These are phyloP conservation scores for Tuber melanosporum DNA, from an alignment of 495 filamentous ascomycete genomes.

Conservation along the genomic window DNA sequence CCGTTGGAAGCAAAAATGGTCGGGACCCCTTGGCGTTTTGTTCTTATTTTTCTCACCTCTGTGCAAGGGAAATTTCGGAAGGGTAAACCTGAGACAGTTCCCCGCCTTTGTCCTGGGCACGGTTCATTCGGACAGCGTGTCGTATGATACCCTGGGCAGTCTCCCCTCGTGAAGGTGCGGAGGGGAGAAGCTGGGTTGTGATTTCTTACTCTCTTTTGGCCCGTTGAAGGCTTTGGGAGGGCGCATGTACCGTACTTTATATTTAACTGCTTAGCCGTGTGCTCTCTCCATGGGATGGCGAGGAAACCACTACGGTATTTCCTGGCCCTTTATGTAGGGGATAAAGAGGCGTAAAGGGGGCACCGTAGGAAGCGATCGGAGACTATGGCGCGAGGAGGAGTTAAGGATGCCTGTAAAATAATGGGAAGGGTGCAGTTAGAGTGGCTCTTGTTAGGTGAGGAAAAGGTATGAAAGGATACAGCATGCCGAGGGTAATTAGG, in stretches of 20 bases:
- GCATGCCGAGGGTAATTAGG: not conserved
- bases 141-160: not conserved
- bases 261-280: constrained; percentile 2
- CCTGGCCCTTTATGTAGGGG: not conserved
- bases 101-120: not conserved
- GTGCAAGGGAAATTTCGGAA: not conserved
- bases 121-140: not conserved
- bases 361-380: not conserved
- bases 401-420: not conserved
- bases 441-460: not conserved
- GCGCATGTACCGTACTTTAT: not conserved
- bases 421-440: not conserved
- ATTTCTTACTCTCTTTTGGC: not conserved
- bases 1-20: not conserved
- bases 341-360: not conserved
- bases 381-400: not conserved
- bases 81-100: not conserved
- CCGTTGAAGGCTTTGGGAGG: not conserved
- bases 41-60: not conserved
- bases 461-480: not conserved
- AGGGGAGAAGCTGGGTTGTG: not conserved
- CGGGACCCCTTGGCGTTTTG: not conserved
- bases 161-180: not conserved
- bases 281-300: not conserved
- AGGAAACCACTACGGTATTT: not conserved